A percentile compares a stretch with the other conserved stretches of the same genome.
These are phyloP conservation scores for Leersia perrieri DNA, from an alignment of 176 grass and related monocot genomes.

Conservation along the genomic window DNA sequence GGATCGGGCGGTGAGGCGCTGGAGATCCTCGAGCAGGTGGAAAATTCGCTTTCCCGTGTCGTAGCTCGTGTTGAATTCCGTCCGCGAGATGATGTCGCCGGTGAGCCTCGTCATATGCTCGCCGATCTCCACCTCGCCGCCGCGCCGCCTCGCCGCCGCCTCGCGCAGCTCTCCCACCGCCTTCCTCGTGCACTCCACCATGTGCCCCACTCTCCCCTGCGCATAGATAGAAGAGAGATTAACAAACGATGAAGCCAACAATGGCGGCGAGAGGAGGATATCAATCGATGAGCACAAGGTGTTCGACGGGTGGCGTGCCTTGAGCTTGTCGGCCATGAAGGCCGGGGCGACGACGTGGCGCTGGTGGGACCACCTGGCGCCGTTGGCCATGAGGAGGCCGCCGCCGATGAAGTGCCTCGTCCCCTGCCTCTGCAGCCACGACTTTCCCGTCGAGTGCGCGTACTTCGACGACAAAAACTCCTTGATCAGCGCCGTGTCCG, in stretches of 20 bases:
- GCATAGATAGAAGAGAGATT: not conserved
- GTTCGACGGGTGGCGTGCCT: conserved; percentile 42
- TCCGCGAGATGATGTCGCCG: conserved; percentile 82
- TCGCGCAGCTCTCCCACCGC: conserved; percentile 44
- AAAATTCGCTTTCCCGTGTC: conserved; percentile 73
- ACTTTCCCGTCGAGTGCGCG: conserved; percentile 69
- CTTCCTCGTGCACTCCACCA: conserved; percentile 84
- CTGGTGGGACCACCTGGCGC: conserved; percentile 79
- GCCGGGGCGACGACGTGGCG: conserved; percentile 88
- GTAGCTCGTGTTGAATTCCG: conserved; percentile 87
- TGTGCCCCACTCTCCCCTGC: conserved; percentile 70
- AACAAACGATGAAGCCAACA: too few species aligned
- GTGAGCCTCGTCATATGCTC: conserved; percentile 69
- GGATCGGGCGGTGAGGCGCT: conserved; percentile 64
- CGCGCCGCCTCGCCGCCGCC: conserved; percentile 17
- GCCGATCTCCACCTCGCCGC: conserved; percentile 70
- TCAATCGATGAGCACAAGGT: not conserved
- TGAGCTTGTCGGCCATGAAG: conserved; percentile 96
- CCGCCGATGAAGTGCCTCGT: conserved; percentile 77
- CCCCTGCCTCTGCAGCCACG: conserved; percentile 82
- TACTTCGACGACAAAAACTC: conserved; percentile 82
- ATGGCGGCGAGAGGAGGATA: not conserved
- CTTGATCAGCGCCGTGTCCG: conserved; percentile 75
- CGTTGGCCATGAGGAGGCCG: conserved; percentile 90
- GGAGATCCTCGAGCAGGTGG: conserved; percentile 66